A percentile compares a stretch with the other conserved stretches of the same genome.
Conservation (phyloP, 1,284 basidiomycete genomes). For the Takashimella koratensis region DNA sequence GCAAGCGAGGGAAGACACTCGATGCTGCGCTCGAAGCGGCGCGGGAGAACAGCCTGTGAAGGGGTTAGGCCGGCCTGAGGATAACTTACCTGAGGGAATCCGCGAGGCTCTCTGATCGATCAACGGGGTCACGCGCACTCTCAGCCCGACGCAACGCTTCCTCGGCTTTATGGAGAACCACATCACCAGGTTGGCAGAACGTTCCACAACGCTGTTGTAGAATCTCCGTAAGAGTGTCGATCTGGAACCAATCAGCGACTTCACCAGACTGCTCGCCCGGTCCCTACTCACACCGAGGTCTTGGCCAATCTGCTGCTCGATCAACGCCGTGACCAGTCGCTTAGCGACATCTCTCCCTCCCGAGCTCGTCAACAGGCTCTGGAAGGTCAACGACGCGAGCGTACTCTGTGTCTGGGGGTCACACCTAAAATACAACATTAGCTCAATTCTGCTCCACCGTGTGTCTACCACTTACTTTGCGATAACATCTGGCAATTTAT, state of each 20-base stretch:
- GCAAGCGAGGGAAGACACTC: constrained; percentile 76
- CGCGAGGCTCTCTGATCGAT: constrained; percentile 68
- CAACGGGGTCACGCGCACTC: constrained; percentile 67
- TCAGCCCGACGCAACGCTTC: constrained; percentile 89
- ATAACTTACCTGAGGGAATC: constrained; percentile 70
- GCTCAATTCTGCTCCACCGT: neutral
- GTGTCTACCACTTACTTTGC: constrained; percentile 8
- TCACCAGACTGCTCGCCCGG: constrained; percentile 7
- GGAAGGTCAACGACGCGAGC: constrained; percentile 69
- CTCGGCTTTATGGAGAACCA: constrained; percentile 95
- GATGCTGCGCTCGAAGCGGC: constrained; percentile 62
- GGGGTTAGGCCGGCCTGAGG: constrained; percentile 56
- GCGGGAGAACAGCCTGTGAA: constrained; percentile 71
- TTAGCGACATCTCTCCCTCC: constrained; percentile 78
- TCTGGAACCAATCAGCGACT: constrained; percentile 52
- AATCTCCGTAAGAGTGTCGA: constrained; percentile 92
- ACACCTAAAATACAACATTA: too few species aligned
- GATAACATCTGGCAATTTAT: constrained; percentile 81
- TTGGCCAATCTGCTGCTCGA: constrained; percentile 95
- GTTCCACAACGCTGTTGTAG: constrained; percentile 92
- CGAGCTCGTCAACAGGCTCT: constrained; percentile 76
- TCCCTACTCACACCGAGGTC: constrained; percentile 73
- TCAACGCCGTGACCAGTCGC: constrained; percentile 88
- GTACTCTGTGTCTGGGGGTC: constrained; percentile 60
- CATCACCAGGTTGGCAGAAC: constrained; percentile 97